Base-by-base conservation (phyloP, 2,329 filamentous ascomycete species). In the Alternaria rosae region DNA sequence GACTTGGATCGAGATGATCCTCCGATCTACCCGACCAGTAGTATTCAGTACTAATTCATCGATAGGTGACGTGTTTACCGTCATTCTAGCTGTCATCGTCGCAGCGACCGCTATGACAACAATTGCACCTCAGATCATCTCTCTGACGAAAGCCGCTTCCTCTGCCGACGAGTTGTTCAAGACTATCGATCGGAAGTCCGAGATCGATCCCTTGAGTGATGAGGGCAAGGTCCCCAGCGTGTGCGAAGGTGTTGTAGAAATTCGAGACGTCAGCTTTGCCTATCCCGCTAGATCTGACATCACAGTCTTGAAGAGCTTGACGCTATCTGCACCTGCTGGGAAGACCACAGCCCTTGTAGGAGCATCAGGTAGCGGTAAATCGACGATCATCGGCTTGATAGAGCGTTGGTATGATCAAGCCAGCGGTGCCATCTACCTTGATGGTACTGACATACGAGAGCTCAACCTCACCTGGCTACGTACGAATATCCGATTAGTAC, bases 321-420 rank as follows among this genome's bases (percentile, higher is more conserved):
- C 84, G 54, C 86, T 99, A 2, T 80, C 86, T 0, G 90, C 97
- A 30, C 93, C 94, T 6, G 92, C 94, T 5, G 93, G 93, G 26
- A 96, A 97, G 81, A 93, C 91, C 1, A 97, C 94, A 6, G 95
- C 95, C 2, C 83, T 99, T 4, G 95, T 99, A 8, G 95, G 95
- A 57, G 92, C 94, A 0, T 97, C 94, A 21, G 95, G 95, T 4
- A 96, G 91, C 38, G 95, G 95, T 38, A 99, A 98, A 82, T 94
- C 90, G 73, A 98, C 94, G 0, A 93, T 98, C 65, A 89, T 98
- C 28, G 94, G 94, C 10, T 84, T 1, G 42, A 61, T 56, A 35
- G 89, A 98, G 87, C 90, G 74, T 17, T 81, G 81, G 69, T 83
- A 81, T 32, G 69, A 80, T 43, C 70, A 72, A 3, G 57, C 57